Evolutionary conservation across 2,329 filamentous ascomycete genomes (phyloP).

Genomic region (Arthroderma sp.): DNA sequence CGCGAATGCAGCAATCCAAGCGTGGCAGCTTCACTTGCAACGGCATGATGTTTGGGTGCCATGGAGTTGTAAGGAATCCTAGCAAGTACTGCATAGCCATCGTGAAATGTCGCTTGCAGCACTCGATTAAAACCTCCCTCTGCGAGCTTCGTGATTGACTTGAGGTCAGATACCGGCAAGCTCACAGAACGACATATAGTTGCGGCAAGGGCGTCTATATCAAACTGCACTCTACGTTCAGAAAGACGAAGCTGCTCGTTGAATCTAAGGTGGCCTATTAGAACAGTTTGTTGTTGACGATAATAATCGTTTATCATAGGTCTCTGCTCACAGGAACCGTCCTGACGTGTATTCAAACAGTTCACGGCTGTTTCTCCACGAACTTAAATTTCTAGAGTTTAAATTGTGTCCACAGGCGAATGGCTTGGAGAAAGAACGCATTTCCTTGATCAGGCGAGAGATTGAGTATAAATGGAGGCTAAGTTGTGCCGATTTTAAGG

Average conservation of each 20-base stretch:
- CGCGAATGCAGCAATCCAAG: constrained; percentile 18
- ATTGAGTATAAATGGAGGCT: too few species aligned
- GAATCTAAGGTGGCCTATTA: too few species aligned
- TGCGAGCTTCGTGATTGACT: constrained; percentile 16
- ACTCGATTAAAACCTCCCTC: constrained; percentile 21
- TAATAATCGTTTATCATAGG: background rate
- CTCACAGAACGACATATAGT: constrained; percentile 3
- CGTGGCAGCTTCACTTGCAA: constrained; percentile 21
- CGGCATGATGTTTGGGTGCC: constrained; percentile 15
- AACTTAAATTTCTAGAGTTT: background rate
- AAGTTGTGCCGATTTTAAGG: too few species aligned
- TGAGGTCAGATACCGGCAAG: constrained; percentile 3
- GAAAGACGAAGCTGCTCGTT: constrained; percentile 12
- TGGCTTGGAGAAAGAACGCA: too few species aligned
- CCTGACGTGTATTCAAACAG: constrained; percentile 3
- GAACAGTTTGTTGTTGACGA: too few species aligned
- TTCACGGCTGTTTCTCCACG: constrained; percentile 24
- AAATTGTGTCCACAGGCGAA: background rate
- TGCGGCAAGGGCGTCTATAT: constrained; percentile 6
- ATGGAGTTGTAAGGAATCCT: constrained; percentile 18
- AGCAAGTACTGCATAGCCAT: constrained; percentile 16
- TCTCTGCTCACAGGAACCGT: background rate
- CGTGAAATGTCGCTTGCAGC: constrained; percentile 18
- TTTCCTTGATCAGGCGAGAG: too few species aligned
- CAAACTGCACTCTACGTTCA: constrained; percentile 10